Base-by-base conservation (phyloP, 352 stramenopile genomes). In the Phytophthora europaea region DNA sequence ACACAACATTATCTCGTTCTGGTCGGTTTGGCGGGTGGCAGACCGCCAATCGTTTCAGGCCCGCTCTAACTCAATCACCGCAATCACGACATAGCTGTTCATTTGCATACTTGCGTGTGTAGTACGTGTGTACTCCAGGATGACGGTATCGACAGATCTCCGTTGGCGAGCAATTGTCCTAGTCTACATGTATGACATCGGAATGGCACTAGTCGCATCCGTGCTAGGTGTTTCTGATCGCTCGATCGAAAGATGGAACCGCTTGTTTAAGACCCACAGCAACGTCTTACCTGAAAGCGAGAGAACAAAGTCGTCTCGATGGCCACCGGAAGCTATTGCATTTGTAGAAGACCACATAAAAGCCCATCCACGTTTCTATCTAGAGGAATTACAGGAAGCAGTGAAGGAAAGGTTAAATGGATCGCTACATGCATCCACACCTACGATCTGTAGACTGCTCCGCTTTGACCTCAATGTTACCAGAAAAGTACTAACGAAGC, bases 281-380 rank as follows among this genome's bases (percentile, higher is more conserved):
- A 59, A 59, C 33, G 52, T 59, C 0, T 10, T 59, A 26, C 52
- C 13, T 45, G 13, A 28, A 23, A 15, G 13, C 6, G 15, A 6
- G 12, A 59, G 26, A 16, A 59, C 43, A 15, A 40, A 23, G 52
- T 59, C 52, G 6, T 12, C 52, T 26, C 43, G 52, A 16, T 59
- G 52, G 31, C 31, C 52, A 23, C 13, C 9, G 23, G 52, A 59
- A 18, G 52, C 52, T 15, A 18, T 59, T 5, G 13, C 10, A 18
- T 59, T n/a, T 45, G 52, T 59, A 23, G 31, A 59, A n/a, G 16
- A 31, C 8, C 47, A 45, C 28, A 59, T 59, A 16, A 13, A 18
- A 13, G 12, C 6, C 8, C 34, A 40, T 40, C 34, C 34, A 13
- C 31, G 15, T 22, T 59, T 59, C 43, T 59, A 59, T 23, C 43